Conservation (phyloP, 352 stramenopile species). For the Phytophthora vignae region DNA sequence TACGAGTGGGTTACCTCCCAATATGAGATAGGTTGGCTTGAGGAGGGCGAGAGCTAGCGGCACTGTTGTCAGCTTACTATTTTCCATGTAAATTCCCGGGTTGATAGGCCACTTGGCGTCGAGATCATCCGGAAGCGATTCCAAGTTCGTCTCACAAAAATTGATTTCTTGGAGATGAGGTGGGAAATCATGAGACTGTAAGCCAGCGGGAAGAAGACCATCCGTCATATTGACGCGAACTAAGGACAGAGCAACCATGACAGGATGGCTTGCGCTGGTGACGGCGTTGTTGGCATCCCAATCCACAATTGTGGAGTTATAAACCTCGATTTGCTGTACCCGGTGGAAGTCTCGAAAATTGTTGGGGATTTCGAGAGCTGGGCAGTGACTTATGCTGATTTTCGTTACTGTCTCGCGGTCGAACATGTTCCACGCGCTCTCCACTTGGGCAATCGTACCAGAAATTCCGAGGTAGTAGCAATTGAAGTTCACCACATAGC, state of each 20-base stretch:
- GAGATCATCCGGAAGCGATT: slow-evolving; percentile 40
- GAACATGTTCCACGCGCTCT: slow-evolving; percentile 17
- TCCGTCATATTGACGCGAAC: slow-evolving; percentile 34
- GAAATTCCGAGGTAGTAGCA: slow-evolving; percentile 23
- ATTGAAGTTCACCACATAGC: slow-evolving; percentile 35
- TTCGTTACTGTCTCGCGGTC: slow-evolving; percentile 24
- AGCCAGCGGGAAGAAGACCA: slow-evolving; percentile 37
- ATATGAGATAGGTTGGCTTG: no score
- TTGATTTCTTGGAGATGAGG: slow-evolving; percentile 28
- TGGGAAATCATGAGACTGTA: slow-evolving; percentile 41
- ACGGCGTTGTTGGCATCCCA: slow-evolving; percentile 34
- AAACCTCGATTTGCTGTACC: slow-evolving; percentile 39
- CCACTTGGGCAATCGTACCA: slow-evolving; percentile 3
- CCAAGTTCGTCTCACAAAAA: slow-evolving; percentile 24
- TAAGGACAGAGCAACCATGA: slow-evolving; percentile 35
- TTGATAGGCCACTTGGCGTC: slow-evolving; percentile 34
- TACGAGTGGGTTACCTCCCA: no score
- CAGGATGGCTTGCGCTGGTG: slow-evolving; percentile 26
- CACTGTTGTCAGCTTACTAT: slow-evolving; percentile 13
- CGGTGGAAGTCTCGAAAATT: slow-evolving; percentile 34
- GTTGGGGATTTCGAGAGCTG: slow-evolving; percentile 35
- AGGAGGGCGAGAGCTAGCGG: background rate
- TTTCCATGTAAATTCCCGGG: slow-evolving; percentile 10
- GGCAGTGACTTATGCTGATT: slow-evolving; percentile 35
- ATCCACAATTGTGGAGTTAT: slow-evolving; percentile 39